phyloP scores from a whole-genome alignment of 371 early-diverging fungal species.

The Circinella umbellata region DNA sequence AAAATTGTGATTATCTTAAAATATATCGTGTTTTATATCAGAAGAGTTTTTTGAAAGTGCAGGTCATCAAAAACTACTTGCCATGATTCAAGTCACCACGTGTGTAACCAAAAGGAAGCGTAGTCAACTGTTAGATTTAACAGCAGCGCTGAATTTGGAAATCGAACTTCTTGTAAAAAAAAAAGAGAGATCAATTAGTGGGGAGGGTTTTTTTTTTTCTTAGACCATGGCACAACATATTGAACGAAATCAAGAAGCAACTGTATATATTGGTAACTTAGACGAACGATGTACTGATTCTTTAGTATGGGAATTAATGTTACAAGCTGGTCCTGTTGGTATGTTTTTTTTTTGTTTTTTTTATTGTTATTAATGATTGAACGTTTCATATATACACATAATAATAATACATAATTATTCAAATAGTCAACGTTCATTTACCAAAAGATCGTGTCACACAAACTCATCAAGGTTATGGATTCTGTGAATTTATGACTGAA shows the following conservation, averaged over 20 bases:
- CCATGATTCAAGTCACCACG: no score
- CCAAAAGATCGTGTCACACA: constrained; percentile 98
- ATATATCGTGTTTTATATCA: no score
- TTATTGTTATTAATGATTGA: background rate
- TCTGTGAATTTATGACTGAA: constrained; percentile 92
- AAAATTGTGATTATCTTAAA: no score
- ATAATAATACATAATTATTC: no score
- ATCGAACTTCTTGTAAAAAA: no score
- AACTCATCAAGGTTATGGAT: constrained; percentile 95
- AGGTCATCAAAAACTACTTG: no score
- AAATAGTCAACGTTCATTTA: constrained; percentile 88
- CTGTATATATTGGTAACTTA: constrained; percentile 96
- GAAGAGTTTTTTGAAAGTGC: no score
- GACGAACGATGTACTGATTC: constrained; percentile 95
- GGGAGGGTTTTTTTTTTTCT: no score
- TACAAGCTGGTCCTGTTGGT: constrained; percentile 98
- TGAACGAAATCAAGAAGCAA: constrained; percentile 94
- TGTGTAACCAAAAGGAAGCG: no score
- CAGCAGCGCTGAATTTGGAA: no score
- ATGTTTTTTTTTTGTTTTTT: constrained; percentile 22
- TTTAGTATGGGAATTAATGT: constrained; percentile 97
- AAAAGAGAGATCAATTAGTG: no score
- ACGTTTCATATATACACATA: background rate
- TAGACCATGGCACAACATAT: constrained; percentile 28
- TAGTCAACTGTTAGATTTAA: no score